Conservation (phyloP, 2,329 filamentous ascomycete genomes). For the Helotiales sp. region DNA sequence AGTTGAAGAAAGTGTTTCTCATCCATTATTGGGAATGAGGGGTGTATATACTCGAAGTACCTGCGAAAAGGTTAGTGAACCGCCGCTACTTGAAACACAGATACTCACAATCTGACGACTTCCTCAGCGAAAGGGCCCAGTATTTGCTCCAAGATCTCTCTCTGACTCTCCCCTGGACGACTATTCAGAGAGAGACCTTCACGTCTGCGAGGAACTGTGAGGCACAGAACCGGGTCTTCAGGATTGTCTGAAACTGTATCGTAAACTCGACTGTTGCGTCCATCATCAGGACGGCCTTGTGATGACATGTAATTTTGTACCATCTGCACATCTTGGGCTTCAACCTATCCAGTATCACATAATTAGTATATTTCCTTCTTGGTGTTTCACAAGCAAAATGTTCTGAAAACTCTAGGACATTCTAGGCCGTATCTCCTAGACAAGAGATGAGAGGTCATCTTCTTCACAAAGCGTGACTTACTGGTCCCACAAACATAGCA, state of each 20-base stretch:
- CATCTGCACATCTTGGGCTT: constrained; percentile 60
- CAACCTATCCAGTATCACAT: constrained; percentile 60
- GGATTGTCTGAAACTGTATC: constrained; percentile 46
- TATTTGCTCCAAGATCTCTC: constrained; percentile 57
- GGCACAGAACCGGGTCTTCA: constrained; percentile 43
- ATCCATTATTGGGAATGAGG: constrained; percentile 62
- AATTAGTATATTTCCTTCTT: constrained; percentile 40
- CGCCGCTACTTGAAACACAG: not conserved
- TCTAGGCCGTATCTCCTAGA: no score
- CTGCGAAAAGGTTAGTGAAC: constrained; percentile 33
- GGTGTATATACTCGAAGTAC: constrained; percentile 56
- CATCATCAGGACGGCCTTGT: constrained; percentile 24
- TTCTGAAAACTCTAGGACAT: no score
- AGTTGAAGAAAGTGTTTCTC: constrained; percentile 52
- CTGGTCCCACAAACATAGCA: constrained; percentile 57
- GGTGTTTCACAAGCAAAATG: no score
- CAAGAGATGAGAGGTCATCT: no score
- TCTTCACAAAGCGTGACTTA: no score
- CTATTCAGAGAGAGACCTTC: constrained; percentile 39
- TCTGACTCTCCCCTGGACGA: constrained; percentile 48
- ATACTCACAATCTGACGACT: constrained; percentile 47
- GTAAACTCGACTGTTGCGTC: constrained; percentile 1
- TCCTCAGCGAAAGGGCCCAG: constrained; percentile 54
- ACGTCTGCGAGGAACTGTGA: constrained; percentile 27
- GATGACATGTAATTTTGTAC: constrained; percentile 57